A percentile compares a stretch with the other conserved stretches of the same genome.
Evolutionary conservation across 768 basidiomycete genomes (phyloP).

Genomic region (Calvatia gigantea): DNA sequence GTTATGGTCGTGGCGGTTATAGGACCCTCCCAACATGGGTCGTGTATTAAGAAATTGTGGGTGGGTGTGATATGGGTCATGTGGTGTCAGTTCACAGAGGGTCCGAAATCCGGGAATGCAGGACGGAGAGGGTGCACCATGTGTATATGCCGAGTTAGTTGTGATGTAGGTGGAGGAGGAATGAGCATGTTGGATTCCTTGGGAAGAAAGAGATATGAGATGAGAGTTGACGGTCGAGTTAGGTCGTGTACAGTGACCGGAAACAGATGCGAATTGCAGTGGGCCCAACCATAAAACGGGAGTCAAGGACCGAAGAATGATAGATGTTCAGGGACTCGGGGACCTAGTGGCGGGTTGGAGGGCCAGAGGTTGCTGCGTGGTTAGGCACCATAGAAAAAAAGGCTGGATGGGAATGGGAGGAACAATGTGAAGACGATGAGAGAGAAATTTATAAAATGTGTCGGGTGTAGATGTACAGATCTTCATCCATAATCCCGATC

Average conservation of each 20-base stretch:
- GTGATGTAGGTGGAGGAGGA: conserved; percentile 9
- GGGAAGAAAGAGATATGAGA: conserved; percentile 43
- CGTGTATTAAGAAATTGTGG: conserved; percentile 30
- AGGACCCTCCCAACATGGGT: conserved; percentile 25
- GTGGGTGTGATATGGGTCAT: conserved; percentile 13
- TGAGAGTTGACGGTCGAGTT: conserved; percentile 54
- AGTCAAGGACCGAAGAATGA: conserved; percentile 51
- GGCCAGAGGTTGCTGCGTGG: conserved; percentile 52
- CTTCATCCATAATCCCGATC: conserved; percentile 57
- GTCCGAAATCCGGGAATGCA: neutral
- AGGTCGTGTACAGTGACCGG: conserved; percentile 55
- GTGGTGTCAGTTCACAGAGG: neutral
- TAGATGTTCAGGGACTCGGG: conserved; percentile 47
- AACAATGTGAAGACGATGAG: conserved; percentile 63
- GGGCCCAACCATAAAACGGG: conserved; percentile 61
- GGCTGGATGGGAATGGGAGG: conserved; percentile 49
- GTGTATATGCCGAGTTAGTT: neutral
- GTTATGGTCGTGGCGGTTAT: conserved; percentile 39
- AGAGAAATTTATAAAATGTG: conserved; percentile 53
- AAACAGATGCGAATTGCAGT: conserved; percentile 48
- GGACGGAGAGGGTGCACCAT: neutral
- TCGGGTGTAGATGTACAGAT: conserved; percentile 69
- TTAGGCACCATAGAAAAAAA: conserved; percentile 57
- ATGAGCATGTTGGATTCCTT: conserved; percentile 48
- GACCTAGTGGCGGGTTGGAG: conserved; percentile 46